Evolutionary conservation across 2,329 filamentous ascomycete species (phyloP).

Genomic region (Talaromyces piceae): DNA sequence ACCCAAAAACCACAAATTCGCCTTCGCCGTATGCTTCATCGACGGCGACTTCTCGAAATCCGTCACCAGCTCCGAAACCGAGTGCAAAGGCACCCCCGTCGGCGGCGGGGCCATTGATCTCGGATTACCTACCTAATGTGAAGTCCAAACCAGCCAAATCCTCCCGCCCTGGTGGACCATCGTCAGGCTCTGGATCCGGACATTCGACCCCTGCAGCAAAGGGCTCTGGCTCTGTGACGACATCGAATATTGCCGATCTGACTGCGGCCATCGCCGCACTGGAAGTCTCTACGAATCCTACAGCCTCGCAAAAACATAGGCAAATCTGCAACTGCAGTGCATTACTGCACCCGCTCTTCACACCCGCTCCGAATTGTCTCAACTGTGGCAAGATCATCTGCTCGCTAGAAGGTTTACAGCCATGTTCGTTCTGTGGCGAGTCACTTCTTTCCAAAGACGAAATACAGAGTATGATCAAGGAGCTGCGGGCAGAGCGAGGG

Average conservation of each 20-base stretch:
- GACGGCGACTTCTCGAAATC: slow-evolving; percentile 39
- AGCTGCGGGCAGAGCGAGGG: slow-evolving; percentile 77
- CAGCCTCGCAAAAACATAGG: slow-evolving; percentile 56
- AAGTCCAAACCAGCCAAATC: slow-evolving; percentile 51
- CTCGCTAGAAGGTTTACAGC: slow-evolving; percentile 84
- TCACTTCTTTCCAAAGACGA: slow-evolving; percentile 66
- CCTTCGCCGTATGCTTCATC: slow-evolving; percentile 30
- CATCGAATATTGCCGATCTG: slow-evolving; percentile 48
- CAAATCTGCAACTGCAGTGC: slow-evolving; percentile 80
- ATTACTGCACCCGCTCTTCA: slow-evolving; percentile 75
- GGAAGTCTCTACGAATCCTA: slow-evolving; percentile 86
- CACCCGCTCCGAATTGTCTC: slow-evolving; percentile 87
- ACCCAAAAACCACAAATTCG: slow-evolving; percentile 31
- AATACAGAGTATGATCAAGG: slow-evolving; percentile 75
- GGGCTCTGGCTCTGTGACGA: slow-evolving; percentile 29
- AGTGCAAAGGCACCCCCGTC: slow-evolving; percentile 52
- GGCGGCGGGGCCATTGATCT: slow-evolving; percentile 71
- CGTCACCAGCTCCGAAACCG: slow-evolving; percentile 27
- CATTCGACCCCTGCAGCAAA: slow-evolving; percentile 59
- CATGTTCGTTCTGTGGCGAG: slow-evolving; percentile 81
- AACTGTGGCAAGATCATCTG: slow-evolving; percentile 93
- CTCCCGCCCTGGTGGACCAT: slow-evolving; percentile 1
- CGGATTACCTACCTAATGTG: slow-evolving; percentile 58
- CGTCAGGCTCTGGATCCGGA: slow-evolving; percentile 22
- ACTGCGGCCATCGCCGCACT: slow-evolving; percentile 77